Conservation (phyloP, 1,139 yeast genomes). For the Suhomyces chickasaworum region DNA sequence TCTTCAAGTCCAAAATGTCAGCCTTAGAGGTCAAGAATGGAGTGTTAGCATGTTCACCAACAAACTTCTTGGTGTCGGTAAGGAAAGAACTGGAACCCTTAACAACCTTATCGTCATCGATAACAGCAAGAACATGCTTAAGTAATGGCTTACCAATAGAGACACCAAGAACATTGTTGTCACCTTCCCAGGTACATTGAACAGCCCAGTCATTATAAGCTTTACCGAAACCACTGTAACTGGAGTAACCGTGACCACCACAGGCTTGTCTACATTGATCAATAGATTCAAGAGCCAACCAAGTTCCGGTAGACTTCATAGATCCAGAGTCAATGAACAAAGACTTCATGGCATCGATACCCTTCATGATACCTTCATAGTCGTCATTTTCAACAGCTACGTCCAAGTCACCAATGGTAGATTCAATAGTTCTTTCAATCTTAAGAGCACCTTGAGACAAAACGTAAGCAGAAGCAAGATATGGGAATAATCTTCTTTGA, state of each 20-base stretch:
- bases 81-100: conserved; percentile 44
- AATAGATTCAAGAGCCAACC: conserved; percentile 50
- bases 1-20: conserved; percentile 36
- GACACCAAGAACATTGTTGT: conserved; percentile 50
- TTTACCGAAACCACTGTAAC: conserved; percentile 51
- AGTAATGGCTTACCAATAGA: conserved; percentile 50
- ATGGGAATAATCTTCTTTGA: conserved; percentile 49
- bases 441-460: conserved; percentile 44
- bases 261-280: conserved; percentile 54
- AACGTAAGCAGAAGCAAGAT: conserved; percentile 47
- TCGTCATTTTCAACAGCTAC: conserved; percentile 40
- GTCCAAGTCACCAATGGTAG: conserved; percentile 35
- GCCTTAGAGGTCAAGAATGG: conserved; percentile 29
- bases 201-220: conserved; percentile 54
- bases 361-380: conserved; percentile 36
- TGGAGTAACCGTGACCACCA: conserved; percentile 56
- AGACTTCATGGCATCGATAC: conserved; percentile 45
- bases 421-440: conserved; percentile 34
- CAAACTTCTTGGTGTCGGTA: conserved; percentile 34
- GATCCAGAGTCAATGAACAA: conserved; percentile 51
- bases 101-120: conserved; percentile 36
- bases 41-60: conserved; percentile 22
- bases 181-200: conserved; percentile 59
- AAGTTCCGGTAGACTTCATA: conserved; percentile 50
- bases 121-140: conserved; percentile 35